A percentile compares a stretch with the other conserved stretches of the same genome.
Evolutionary conservation across 305 asterid genomes (phyloP).

Genomic region (Fraxinus floribunda): DNA sequence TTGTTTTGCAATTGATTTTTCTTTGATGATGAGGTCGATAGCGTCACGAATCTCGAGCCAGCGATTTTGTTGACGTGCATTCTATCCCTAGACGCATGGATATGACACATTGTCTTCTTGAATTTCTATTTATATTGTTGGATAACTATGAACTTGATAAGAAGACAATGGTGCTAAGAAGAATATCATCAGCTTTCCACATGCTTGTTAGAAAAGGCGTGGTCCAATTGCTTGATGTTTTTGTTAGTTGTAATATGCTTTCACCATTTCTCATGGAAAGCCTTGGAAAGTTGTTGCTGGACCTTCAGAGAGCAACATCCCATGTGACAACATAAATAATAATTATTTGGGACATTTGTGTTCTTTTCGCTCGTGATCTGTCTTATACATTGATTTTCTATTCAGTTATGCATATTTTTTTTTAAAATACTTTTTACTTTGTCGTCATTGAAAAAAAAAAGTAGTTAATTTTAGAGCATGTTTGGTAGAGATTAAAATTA

Average conservation of each 20-base stretch:
- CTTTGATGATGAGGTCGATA: conserved; percentile 64
- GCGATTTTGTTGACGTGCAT: conserved; percentile 54
- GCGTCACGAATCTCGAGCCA: conserved; percentile 75
- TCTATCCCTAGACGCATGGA: conserved; percentile 66
- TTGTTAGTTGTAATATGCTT: conserved; percentile 48
- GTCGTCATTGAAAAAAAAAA: too few species aligned
- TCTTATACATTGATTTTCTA: neutral
- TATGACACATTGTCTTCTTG: conserved; percentile 65
- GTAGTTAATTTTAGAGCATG: too few species aligned
- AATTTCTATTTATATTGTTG: conserved; percentile 51
- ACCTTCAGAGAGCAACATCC: conserved; percentile 14
- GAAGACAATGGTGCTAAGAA: conserved; percentile 50
- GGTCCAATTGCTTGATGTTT: conserved; percentile 57
- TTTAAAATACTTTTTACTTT: too few species aligned
- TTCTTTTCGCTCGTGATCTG: neutral
- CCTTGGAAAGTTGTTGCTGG: conserved; percentile 43
- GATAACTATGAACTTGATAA: conserved; percentile 74
- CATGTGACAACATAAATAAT: neutral
- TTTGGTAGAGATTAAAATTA: too few species aligned
- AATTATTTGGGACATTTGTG: neutral
- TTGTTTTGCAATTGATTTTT: conserved; percentile 84
- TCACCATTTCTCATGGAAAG: conserved; percentile 62
- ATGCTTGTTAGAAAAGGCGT: conserved; percentile 52
- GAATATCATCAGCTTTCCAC: conserved; percentile 60
- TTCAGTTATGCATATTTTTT: too few species aligned